phyloP scores from a whole-genome alignment of 1,284 basidiomycete genomes.

The Xerocomus nothofagi region DNA sequence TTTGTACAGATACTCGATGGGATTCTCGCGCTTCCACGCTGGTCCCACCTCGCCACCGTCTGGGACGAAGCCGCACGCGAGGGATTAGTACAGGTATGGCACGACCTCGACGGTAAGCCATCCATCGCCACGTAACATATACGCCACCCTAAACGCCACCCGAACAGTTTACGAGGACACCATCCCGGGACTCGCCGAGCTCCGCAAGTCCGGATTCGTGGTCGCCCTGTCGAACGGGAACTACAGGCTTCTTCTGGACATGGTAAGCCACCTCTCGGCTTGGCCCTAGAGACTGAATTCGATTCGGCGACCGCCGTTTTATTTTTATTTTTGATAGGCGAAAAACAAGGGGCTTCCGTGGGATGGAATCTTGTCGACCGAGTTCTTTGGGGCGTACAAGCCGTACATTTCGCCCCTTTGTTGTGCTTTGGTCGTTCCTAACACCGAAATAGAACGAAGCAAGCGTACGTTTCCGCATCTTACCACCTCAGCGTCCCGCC shows the following conservation, averaged over 20 bases:
- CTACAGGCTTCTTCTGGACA: constrained; percentile 56
- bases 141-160: not conserved
- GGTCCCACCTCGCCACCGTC: constrained; percentile 43
- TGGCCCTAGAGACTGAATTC: too few relatives aligned
- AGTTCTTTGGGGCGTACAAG: constrained; percentile 61
- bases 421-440: too few relatives aligned
- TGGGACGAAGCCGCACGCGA: constrained; percentile 46
- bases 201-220: constrained; percentile 54
- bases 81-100: constrained; percentile 54
- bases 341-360: constrained; percentile 60
- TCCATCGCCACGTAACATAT: not conserved
- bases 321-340: constrained; percentile 39
- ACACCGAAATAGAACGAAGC: constrained; percentile 42
- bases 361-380: constrained; percentile 60
- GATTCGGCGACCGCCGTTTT: too few relatives aligned
- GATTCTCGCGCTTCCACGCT: constrained; percentile 49
- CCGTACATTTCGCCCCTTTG: constrained; percentile 42
- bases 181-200: constrained; percentile 44
- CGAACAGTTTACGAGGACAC: constrained; percentile 50
- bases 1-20: constrained; percentile 44
- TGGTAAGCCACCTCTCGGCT: constrained; percentile 51
- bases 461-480: constrained; percentile 50
- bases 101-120: constrained; percentile 48
- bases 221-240: constrained; percentile 64
- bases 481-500: constrained; percentile 53